A percentile compares a stretch with the other conserved stretches of the same genome.
These are phyloP conservation scores for Fusarium temperatum DNA, from an alignment of 2,329 filamentous ascomycete genomes.

Conservation along the genomic window DNA sequence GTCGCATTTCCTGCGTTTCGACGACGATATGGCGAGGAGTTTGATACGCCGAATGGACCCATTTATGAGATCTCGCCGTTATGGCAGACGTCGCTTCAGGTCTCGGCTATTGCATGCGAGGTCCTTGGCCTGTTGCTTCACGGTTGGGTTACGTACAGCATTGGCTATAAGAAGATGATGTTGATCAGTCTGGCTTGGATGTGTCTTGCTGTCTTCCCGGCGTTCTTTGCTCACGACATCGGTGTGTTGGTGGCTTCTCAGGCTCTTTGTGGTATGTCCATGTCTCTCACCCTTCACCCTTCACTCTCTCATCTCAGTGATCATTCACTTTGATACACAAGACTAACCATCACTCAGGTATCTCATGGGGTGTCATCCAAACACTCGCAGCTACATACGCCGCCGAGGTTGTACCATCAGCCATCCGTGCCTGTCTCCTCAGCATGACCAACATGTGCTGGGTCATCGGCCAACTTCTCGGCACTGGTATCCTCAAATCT, in stretches of 20 bases:
- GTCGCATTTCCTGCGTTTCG: slow-evolving; percentile 24
- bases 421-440: slow-evolving; percentile 47
- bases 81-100: slow-evolving; percentile 13
- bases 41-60: slow-evolving; percentile 9
- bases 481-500: slow-evolving; percentile 46
- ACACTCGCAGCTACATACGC: slow-evolving; percentile 52
- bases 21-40: slow-evolving; percentile 41
- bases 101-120: slow-evolving; percentile 17
- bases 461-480: slow-evolving; percentile 52
- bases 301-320: too few relatives aligned
- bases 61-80: slow-evolving; percentile 24
- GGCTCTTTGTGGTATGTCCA: slow-evolving; percentile 41
- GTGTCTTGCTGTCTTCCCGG: slow-evolving; percentile 50
- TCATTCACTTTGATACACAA: accelerated
- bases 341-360: neutral
- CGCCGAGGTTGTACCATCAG: slow-evolving; percentile 47
- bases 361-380: slow-evolving; percentile 49
- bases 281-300: too few relatives aligned
- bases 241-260: slow-evolving; percentile 46
- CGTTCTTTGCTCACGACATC: slow-evolving; percentile 49
- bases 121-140: slow-evolving; percentile 51
- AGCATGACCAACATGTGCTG: slow-evolving; percentile 54
- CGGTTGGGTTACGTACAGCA: slow-evolving; percentile 51
- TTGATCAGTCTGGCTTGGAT: slow-evolving; percentile 46
- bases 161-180: slow-evolving; percentile 51